Conservation (phyloP, 768 basidiomycete species). For the Saitozyma sp. region DNA sequence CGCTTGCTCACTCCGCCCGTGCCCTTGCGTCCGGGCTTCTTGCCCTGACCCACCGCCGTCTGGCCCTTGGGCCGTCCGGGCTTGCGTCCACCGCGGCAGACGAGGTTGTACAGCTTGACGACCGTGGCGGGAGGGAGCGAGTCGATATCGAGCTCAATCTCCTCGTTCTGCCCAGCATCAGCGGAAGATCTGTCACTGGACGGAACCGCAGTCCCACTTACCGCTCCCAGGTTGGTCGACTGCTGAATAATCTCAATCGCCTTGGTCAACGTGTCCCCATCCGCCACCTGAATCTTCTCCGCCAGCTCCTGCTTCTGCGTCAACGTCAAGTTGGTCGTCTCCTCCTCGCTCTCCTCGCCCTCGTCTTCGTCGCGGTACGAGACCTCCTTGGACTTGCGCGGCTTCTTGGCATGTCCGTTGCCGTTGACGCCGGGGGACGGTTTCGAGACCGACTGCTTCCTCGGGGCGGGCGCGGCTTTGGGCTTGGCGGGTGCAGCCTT, state of each 20-base stretch:
- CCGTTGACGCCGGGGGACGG: slow-evolving; percentile 39
- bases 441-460: slow-evolving; percentile 37
- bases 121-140: slow-evolving; percentile 79
- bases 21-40: slow-evolving; percentile 40
- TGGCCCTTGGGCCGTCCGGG: slow-evolving; percentile 55
- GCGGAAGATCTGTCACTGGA: slow-evolving; percentile 9
- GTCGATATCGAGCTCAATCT: slow-evolving; percentile 98
- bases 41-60: slow-evolving; percentile 18
- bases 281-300: slow-evolving; percentile 84
- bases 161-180: slow-evolving; percentile 59
- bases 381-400: slow-evolving; percentile 38
- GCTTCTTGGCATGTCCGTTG: slow-evolving; percentile 37
- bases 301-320: slow-evolving; percentile 98
- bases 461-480: slow-evolving; percentile 17
- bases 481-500: slow-evolving; percentile 13
- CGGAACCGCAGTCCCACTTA: slow-evolving; percentile 56
- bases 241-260: slow-evolving; percentile 95
- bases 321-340: slow-evolving; percentile 63
- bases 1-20: slow-evolving; percentile 89
- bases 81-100: slow-evolving; percentile 56
- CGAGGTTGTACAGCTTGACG: slow-evolving; percentile 92
- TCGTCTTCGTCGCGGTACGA: slow-evolving; percentile 34
- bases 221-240: slow-evolving; percentile 89
- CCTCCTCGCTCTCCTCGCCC: slow-evolving; percentile 39
- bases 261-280: slow-evolving; percentile 77